Evolutionary conservation across 331 rosid species (phyloP), one percentile per base, ranked within the genome.

Genomic region (Erythrophleum ivorense): DNA sequence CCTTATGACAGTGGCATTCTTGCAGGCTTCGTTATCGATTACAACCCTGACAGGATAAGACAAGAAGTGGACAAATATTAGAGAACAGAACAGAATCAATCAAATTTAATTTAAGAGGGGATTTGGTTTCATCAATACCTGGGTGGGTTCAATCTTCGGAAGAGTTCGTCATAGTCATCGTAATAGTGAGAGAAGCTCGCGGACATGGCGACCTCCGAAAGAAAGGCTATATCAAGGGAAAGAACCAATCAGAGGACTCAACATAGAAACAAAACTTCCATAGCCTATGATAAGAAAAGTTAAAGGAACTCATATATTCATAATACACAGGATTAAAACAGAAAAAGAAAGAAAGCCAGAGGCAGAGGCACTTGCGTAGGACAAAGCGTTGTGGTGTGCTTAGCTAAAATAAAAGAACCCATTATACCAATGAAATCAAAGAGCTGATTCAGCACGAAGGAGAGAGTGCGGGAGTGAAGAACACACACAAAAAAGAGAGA

Each of bases 1-100:
- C 90, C 94, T 79, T 81, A 96, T 92, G 18, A 96, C 97, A 7
- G 96, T 85, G 63, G 91, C 88, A 80, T 89, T 89, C 82, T 89
- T 83, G 87, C 89, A 83, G 88, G 91, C 68, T 57, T 90, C 91
- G 49, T 92, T 92, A 71, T 92, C 94, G 79, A 92, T 92, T n/a
- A 87, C 97, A 85, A 90, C 94, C 79, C 94, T 90, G 92, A 84
- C 16, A 82, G 71, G 70, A 65, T 58, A 66, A 52, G 78, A 67
- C 67, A 66, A 76, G 24, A 16, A 68, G 33, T 19, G 55, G 57
- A 75, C n/a, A 68, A 21, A 54, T 62, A 60, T 65, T 16, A 80
- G 75, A 69, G 49, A 55, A 69, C 14, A 5, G 11, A 18, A 76
- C 18, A 21, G 18, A 38, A 34, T 2, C 4, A 31, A 43, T 48